A percentile compares a stretch with the other conserved stretches of the same genome.
These are phyloP conservation scores for Plasmodium blacklocki DNA, from an alignment of 169 alveolate genomes.

Conservation along the genomic window DNA sequence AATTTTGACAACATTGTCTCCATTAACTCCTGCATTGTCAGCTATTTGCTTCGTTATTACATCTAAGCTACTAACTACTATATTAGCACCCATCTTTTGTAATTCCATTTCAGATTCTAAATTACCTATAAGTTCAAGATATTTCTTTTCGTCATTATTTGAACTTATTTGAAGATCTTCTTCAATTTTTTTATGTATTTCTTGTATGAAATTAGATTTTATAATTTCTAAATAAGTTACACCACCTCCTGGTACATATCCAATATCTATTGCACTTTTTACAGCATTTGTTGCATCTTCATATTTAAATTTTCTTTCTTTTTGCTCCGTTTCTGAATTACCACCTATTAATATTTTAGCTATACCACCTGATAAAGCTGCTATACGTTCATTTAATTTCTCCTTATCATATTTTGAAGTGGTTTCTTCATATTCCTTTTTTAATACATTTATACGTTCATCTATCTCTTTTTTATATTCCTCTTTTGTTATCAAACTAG, in stretches of 20 bases:
- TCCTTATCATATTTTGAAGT: conserved; percentile 89
- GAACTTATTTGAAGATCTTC: conserved; percentile 50
- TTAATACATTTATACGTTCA: conserved; percentile 73
- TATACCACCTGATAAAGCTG: conserved; percentile 92
- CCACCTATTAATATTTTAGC: conserved; percentile 91
- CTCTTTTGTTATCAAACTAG: conserved; percentile 88
- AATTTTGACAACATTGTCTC: conserved; percentile 88
- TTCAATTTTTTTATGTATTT: conserved; percentile 83
- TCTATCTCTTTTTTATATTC: conserved; percentile 79
- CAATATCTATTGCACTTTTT: conserved; percentile 91
- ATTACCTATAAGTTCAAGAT: conserved; percentile 80
- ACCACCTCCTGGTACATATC: conserved; percentile 94
- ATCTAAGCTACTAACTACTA: conserved; percentile 88
- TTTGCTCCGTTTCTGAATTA: conserved; percentile 91
- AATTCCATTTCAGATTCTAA: conserved; percentile 90
- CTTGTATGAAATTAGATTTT: conserved; percentile 81
- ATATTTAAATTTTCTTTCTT: conserved; percentile 88
- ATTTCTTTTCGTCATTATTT: conserved; percentile 55
- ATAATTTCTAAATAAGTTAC: conserved; percentile 89
- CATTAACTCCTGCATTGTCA: conserved; percentile 90
- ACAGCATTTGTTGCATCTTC: conserved; percentile 93
- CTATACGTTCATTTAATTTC: conserved; percentile 90
- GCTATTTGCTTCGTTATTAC: conserved; percentile 90
- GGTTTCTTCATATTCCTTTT: conserved; percentile 84
- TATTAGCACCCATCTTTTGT: conserved; percentile 90